Base-by-base conservation (phyloP, 768 basidiomycete genomes). In the Rubroboletus satanas region DNA sequence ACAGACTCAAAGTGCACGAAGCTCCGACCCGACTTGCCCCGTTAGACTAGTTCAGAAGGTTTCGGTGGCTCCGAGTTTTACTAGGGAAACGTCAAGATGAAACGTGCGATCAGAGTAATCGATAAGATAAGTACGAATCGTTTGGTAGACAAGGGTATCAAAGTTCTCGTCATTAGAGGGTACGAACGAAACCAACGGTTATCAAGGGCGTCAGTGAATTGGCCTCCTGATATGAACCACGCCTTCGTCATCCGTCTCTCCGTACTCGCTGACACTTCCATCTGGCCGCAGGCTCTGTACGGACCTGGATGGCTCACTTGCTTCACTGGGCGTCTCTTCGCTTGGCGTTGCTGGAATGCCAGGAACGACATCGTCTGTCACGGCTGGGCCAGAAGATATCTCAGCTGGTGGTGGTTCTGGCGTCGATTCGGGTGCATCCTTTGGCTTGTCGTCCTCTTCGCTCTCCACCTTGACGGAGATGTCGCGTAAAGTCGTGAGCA, bases 171-270 rank as follows among this genome's bases (percentile, higher is more conserved):
- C 42, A 47, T 54, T 31, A 26, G 46, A 29, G 31, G 35, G 53
- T 41, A 54, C 48, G 18, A 56, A 33, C 45, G 32, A 49, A 35
- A 49, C 39, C 28, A 21, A 21, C 21, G 21, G 31, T 49, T 41
- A 51, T 58, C 54, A 18, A 49, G 14, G 33, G 46, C 23, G 42
- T 65, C 58, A 71, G 48, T 60, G 28, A 8, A 51, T 51, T 10
- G 88, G 88, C 54, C 84, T 78, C 38, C 83, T 85, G 48, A 92
- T 83, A 29, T 91, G 67, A 55, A 92, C 81, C 84, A 91, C 85
- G 7, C 87, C 90, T 63, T 92, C 90, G 54, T 93, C 90, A 66
- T 93, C 90, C 37, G 89, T 91, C 62, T 90, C 88, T 23, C 85
- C 86, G 58, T 79, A 79, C 65, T 85, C 85, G 59, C 85, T 89